A percentile compares a stretch with the other conserved stretches of the same genome.
Conservation (phyloP, 2,329 filamentous ascomycete species). For the Acarospora socialis region DNA sequence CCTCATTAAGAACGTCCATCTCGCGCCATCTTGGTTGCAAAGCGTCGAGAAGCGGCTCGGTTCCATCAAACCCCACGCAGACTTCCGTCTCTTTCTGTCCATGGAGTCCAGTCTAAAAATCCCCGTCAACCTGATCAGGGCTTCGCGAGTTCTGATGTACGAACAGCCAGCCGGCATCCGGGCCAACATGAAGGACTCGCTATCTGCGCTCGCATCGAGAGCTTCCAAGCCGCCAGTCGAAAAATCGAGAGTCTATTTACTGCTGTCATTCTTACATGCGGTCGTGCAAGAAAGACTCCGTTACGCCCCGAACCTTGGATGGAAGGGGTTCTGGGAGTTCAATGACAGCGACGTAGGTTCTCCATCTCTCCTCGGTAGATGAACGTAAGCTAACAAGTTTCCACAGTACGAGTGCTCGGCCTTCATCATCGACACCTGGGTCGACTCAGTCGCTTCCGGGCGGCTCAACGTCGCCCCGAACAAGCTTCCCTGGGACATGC, state of each 20-base stretch:
- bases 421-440: constrained; percentile 90
- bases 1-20: constrained; percentile 95
- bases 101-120: constrained; percentile 98
- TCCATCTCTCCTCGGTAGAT: constrained; percentile 1
- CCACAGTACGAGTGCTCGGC: constrained; percentile 86
- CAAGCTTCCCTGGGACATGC: constrained; percentile 94
- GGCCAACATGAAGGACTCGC: constrained; percentile 97
- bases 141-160: constrained; percentile 90
- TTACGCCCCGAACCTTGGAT: constrained; percentile 85
- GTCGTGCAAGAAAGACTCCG: constrained; percentile 89
- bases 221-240: constrained; percentile 76
- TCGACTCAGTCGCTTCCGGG: constrained; percentile 66
- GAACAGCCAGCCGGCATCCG: constrained; percentile 93
- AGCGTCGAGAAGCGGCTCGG: constrained; percentile 95
- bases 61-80: constrained; percentile 78
- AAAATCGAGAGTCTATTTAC: constrained; percentile 73
- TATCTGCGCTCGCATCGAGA: constrained; percentile 65
- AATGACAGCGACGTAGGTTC: constrained; percentile 91
- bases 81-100: constrained; percentile 90
- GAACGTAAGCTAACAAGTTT: constrained; percentile 4
- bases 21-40: constrained; percentile 91
- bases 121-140: constrained; percentile 84
- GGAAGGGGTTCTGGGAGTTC: constrained; percentile 99
- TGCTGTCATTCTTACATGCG: constrained; percentile 88
- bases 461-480: constrained; percentile 85